Evolutionary conservation across 768 basidiomycete species (phyloP).

Genomic region (Mycena amicta): DNA sequence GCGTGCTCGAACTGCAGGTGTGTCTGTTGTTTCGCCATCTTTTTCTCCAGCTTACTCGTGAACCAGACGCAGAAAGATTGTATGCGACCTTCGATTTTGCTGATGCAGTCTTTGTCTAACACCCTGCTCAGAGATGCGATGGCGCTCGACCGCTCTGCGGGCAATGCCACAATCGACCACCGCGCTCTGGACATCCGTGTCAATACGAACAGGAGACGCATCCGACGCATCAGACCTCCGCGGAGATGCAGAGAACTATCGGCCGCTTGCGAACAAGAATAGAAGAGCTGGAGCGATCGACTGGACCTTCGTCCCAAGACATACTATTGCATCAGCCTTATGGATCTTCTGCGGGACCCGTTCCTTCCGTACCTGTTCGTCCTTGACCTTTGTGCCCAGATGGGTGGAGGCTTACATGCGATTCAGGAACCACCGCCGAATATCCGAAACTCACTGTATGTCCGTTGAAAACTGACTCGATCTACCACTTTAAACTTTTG

Average conservation of each 20-base stretch:
- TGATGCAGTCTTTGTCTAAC: no score
- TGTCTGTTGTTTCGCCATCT: neutral
- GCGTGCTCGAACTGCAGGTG: conserved; percentile 12
- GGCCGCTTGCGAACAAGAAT: neutral
- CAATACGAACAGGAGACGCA: neutral
- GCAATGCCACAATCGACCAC: conserved; percentile 5
- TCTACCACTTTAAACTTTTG: neutral
- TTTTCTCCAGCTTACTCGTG: neutral
- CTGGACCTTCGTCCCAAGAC: neutral
- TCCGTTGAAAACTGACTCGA: neutral
- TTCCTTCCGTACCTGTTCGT: neutral
- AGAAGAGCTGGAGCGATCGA: conserved; percentile 3
- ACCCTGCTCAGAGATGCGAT: conserved; percentile 8
- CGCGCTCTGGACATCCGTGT: conserved; percentile 1
- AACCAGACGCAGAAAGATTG: conserved; percentile 11
- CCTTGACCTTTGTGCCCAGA: no score
- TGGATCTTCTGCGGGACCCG: neutral
- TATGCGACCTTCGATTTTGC: neutral
- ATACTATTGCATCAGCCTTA: conserved; percentile 1
- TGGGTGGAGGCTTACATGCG: neutral
- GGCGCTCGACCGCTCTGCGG: conserved; percentile 1
- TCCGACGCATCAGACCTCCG: neutral
- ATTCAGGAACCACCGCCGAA: conserved; percentile 4
- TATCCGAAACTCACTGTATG: neutral
- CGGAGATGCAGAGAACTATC: conserved; percentile 6